phyloP scores from a whole-genome alignment of 768 basidiomycete genomes.

The Candolleomyces aberdarensis region DNA sequence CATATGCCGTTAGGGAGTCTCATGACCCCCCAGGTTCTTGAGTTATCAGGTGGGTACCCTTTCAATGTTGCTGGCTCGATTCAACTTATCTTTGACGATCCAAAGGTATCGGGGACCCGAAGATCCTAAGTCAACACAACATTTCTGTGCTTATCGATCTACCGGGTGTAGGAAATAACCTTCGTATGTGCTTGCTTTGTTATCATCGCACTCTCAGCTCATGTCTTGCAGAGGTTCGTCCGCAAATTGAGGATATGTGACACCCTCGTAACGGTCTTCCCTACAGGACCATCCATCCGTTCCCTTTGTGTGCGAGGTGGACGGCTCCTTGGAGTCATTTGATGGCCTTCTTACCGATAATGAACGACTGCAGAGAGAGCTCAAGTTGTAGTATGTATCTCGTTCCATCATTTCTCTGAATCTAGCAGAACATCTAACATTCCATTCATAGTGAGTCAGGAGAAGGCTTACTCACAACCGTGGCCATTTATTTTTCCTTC shows the following conservation, averaged over 20 bases:
- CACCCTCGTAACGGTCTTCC: background rate
- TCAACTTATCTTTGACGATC: background rate
- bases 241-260: background rate
- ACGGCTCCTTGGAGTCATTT: background rate
- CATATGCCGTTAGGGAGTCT: constrained; percentile 9
- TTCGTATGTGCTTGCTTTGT: background rate
- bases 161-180: constrained; percentile 7
- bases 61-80: background rate
- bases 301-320: constrained; percentile 3
- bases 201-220: background rate
- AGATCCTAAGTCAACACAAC: background rate
- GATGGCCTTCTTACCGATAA: background rate
- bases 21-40: constrained; percentile 11
- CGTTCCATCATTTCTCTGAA: too few species aligned
- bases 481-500: background rate
- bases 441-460: background rate
- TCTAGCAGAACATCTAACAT: too few species aligned
- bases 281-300: constrained; percentile 7
- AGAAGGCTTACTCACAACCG: background rate
- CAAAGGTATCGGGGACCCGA: constrained; percentile 6
- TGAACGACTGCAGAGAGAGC: background rate
- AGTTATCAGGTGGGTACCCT: constrained; percentile 26
- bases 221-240: constrained; percentile 1
- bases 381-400: too few species aligned
- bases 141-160: constrained; percentile 4